Evolutionary conservation across 306 rosid species (phyloP).

Genomic region (Rosa chinensis): DNA sequence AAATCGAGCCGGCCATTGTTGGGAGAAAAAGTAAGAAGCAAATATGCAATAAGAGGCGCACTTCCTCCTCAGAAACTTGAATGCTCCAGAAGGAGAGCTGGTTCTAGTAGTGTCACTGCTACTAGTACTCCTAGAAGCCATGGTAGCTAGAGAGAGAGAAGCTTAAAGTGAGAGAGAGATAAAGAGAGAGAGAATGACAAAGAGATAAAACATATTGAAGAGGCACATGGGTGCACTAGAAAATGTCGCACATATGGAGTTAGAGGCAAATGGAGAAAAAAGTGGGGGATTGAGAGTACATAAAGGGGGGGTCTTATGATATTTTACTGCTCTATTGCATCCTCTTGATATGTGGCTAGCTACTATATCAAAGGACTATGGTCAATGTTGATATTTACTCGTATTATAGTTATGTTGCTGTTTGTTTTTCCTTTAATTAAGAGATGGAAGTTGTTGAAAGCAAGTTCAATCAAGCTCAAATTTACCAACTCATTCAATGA

Average conservation of each 20-base stretch:
- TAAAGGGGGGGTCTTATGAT: conserved; percentile 33
- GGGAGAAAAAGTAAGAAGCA: conserved; percentile 89
- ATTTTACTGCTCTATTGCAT: too few relatives aligned
- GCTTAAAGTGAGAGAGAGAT: background rate
- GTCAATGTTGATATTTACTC: too few relatives aligned
- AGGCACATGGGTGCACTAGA: conserved; percentile 79
- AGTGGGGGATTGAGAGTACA: conserved; percentile 46
- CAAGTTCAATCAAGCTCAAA: too few relatives aligned
- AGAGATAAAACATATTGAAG: conserved; percentile 22
- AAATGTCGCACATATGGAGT: conserved; percentile 53
- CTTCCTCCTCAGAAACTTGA: conserved; percentile 89
- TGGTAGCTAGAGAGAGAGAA: conserved; percentile 1
- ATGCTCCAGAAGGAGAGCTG: conserved; percentile 96
- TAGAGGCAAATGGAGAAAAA: conserved; percentile 8
- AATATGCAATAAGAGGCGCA: conserved; percentile 83
- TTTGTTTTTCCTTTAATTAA: too few relatives aligned
- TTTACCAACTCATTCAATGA: too few relatives aligned
- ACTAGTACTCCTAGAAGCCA: conserved; percentile 43
- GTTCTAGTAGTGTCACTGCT: conserved; percentile 15
- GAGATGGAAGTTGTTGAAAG: too few relatives aligned
- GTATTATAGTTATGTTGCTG: too few relatives aligned
- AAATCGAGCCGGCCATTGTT: conserved; percentile 82
- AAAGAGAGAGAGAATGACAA: too few relatives aligned
- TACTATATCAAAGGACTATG: too few relatives aligned
- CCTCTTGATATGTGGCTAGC: too few relatives aligned